Conservation (phyloP, 345 rosid species). For the Boechera stricta region DNA sequence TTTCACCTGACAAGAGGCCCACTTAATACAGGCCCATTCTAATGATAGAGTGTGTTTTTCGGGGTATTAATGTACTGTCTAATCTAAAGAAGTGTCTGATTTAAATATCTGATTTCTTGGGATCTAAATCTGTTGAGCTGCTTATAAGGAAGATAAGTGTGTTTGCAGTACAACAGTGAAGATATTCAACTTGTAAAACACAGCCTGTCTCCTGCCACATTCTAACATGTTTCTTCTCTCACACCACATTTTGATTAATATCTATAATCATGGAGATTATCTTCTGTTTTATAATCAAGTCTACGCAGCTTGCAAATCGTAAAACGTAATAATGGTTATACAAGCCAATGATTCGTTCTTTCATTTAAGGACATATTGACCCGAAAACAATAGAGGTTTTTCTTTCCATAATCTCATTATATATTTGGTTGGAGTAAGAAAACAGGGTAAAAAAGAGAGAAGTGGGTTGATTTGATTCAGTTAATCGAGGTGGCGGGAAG, state of each 20-base stretch:
- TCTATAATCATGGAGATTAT: no score
- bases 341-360: slow-evolving; percentile 11
- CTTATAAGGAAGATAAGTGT: not conserved
- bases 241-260: slow-evolving; percentile 27
- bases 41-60: not conserved
- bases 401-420: not conserved
- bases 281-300: no score
- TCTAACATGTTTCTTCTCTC: slow-evolving; percentile 31
- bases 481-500: slow-evolving; percentile 40
- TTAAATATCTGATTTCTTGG: no score
- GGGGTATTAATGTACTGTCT: no score
- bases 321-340: not conserved
- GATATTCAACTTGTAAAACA: slow-evolving; percentile 23
- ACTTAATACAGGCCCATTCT: slow-evolving; percentile 9
- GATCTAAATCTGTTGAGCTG: no score
- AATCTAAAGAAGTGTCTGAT: not conserved
- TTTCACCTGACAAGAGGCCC: slow-evolving; percentile 12
- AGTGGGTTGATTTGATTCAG: slow-evolving; percentile 26
- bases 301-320: no score
- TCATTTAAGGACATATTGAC: slow-evolving; percentile 7
- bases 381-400: not conserved
- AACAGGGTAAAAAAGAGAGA: not conserved
- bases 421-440: slow-evolving; percentile 24
- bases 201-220: slow-evolving; percentile 39
- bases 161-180: slow-evolving; percentile 2